These are phyloP conservation scores for Micractinium conductrix DNA, from an alignment of 139 green algal genomes.

Conservation along the genomic window DNA sequence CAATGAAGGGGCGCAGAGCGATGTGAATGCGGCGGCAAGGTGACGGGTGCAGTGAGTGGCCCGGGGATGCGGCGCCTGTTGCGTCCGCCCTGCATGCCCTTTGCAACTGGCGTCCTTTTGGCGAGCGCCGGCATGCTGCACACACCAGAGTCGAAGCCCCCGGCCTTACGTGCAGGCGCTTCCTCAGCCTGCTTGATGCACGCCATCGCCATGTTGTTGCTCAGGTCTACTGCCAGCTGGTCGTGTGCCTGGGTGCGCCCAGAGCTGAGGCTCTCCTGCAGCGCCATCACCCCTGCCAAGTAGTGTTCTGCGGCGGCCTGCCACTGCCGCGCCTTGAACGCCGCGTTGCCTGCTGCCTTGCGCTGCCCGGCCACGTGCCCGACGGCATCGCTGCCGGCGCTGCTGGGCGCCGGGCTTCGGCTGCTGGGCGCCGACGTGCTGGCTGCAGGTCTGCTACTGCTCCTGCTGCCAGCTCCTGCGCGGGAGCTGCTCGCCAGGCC, in stretches of 20 bases:
- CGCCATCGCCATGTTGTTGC: not conserved
- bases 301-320: not conserved
- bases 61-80: not conserved
- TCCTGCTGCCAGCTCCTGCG: not conserved
- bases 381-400: not conserved
- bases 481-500: not conserved
- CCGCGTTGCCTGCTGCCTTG: slow-evolving; percentile 4
- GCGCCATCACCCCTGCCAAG: not conserved
- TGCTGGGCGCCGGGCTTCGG: not conserved
- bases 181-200: not conserved
- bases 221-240: not conserved
- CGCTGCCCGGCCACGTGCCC: not conserved
- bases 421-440: not conserved
- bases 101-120: not conserved
- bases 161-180: not conserved
- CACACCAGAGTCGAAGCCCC: not conserved
- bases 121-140: not conserved
- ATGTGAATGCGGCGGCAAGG: not conserved
- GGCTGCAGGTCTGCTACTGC: not conserved
- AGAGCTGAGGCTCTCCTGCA: not conserved
- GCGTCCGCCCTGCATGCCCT: not conserved
- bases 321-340: slow-evolving; percentile 1
- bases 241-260: not conserved
- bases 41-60: not conserved
- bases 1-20: not conserved